These are phyloP conservation scores for Sporothrix pseudoabietina DNA, from an alignment of 2,329 filamentous ascomycete species.

Conservation along the genomic window DNA sequence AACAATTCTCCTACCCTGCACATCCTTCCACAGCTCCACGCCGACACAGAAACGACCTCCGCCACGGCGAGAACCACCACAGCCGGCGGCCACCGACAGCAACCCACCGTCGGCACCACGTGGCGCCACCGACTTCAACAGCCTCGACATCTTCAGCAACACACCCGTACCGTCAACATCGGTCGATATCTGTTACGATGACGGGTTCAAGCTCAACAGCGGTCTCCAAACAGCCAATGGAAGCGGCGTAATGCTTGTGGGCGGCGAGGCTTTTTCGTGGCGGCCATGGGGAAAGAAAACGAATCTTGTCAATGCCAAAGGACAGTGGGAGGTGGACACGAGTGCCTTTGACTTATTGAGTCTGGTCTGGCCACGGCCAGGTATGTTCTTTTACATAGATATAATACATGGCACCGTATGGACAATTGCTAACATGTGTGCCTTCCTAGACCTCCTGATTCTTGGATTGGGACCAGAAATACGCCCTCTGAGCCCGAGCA, in stretches of 20 bases:
- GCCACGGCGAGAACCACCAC: neutral
- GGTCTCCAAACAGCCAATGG: slow-evolving; percentile 66
- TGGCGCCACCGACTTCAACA: slow-evolving; percentile 63
- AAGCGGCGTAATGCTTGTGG: slow-evolving; percentile 68
- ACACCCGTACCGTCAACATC: slow-evolving; percentile 76
- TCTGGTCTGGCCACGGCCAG: slow-evolving; percentile 83
- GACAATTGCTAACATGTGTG: neutral
- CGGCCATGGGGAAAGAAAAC: slow-evolving; percentile 66
- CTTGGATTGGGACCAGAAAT: slow-evolving; percentile 81
- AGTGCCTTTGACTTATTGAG: slow-evolving; percentile 75
- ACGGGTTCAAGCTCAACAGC: slow-evolving; percentile 86
- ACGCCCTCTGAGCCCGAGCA: slow-evolving; percentile 73
- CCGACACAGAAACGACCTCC: neutral
- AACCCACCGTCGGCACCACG: slow-evolving; percentile 42
- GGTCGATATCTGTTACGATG: slow-evolving; percentile 77
- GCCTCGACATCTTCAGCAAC: slow-evolving; percentile 76
- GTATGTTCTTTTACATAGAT: slow-evolving; percentile 52
- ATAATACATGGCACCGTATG: neutral
- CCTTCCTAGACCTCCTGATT: slow-evolving; percentile 72
- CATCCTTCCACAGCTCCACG: slow-evolving; percentile 18
- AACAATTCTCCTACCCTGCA: neutral
- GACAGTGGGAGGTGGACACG: slow-evolving; percentile 75
- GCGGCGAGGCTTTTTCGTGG: slow-evolving; percentile 88
- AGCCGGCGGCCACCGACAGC: neutral
- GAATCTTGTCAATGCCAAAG: slow-evolving; percentile 70